Base-by-base conservation (phyloP, 306 rosid species). In the Cicer chorassanicum region DNA sequence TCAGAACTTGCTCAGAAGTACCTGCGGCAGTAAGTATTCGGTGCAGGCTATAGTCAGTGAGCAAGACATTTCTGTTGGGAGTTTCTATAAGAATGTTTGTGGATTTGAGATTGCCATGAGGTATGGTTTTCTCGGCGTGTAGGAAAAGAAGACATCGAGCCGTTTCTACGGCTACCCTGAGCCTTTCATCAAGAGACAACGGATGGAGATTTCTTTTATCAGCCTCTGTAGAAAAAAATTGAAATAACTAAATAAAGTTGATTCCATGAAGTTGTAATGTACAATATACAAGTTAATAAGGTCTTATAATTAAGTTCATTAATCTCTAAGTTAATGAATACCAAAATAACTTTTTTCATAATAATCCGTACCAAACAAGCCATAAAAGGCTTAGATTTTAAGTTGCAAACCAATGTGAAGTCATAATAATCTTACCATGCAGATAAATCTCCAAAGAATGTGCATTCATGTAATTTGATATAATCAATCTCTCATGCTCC, bases 51-150 rank as follows among this genome's bases (percentile, higher is more conserved):
- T 88, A 92, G 74, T 92, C 96, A 2, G 89, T 86, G 39, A 89
- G 82, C 14, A 77, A 76, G 24, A 78, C 91, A 75, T 84, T 88
- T 40, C 72, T 68, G 61, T 76, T 68, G 3, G 88, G 82, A 73
- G 74, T 59, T 82, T 88, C 89, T 38, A 92, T 82, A 54, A 92
- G 83, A 84, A 92, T 84, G 66, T 92, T 92, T 4, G 90, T 83
- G 68, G 91, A 88, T 86, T 89, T 89, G 69, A 92, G 89, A 82
- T 92, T 92, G 65, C 97, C 97, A 64, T 89, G 96, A 12, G 93
- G 97, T 78, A 92, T 92, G 49, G 93, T 81, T 84, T 88, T 92
- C 86, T 88, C 96, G 3, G 84, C 82, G 8, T 89, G 96, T 11
- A 92, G 80, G 88, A 74, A 92, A 74, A 85, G 69, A 67, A 86